A percentile compares a stretch with the other conserved stretches of the same genome.
Evolutionary conservation across 2,329 filamentous ascomycete genomes (phyloP).

Genomic region (Tolypocladium cylindrosporum): DNA sequence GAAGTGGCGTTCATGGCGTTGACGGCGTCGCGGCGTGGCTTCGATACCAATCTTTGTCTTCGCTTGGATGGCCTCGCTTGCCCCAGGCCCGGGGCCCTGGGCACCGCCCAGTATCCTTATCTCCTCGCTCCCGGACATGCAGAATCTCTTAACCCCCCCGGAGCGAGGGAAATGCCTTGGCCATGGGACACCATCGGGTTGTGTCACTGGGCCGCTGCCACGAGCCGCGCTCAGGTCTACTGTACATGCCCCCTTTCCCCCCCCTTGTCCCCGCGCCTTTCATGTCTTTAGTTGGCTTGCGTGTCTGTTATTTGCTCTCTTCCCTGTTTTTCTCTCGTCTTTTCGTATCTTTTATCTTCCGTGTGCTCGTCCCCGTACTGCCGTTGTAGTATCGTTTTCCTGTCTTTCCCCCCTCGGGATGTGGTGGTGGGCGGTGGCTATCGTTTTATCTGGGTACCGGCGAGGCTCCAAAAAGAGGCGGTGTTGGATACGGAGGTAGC

Average conservation of each 20-base stretch:
- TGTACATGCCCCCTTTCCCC: not conserved
- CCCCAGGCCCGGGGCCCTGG: not conserved
- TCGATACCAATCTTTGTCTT: slow-evolving; percentile 17
- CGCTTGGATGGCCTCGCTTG: not conserved
- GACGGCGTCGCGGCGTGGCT: slow-evolving; percentile 17
- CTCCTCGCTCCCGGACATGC: not conserved
- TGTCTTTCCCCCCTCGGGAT: no score
- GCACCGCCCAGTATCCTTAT: not conserved
- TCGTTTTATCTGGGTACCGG: not conserved
- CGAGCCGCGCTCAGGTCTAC: not conserved
- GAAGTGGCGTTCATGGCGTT: slow-evolving; percentile 19
- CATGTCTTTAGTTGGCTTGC: not conserved
- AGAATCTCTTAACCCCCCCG: not conserved
- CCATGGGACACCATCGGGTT: not conserved
- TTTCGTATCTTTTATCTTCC: no score
- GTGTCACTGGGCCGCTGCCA: not conserved
- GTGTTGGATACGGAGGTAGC: not conserved
- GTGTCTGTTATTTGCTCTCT: not conserved
- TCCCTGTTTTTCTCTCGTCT: not conserved
- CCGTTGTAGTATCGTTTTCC: not conserved
- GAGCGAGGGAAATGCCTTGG: not conserved
- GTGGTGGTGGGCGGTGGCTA: not conserved
- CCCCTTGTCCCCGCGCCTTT: not conserved
- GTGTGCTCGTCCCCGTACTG: not conserved
- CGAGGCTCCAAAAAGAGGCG: not conserved